phyloP scores from a whole-genome alignment of 169 alveolate genomes.

The Theileria annulata region DNA sequence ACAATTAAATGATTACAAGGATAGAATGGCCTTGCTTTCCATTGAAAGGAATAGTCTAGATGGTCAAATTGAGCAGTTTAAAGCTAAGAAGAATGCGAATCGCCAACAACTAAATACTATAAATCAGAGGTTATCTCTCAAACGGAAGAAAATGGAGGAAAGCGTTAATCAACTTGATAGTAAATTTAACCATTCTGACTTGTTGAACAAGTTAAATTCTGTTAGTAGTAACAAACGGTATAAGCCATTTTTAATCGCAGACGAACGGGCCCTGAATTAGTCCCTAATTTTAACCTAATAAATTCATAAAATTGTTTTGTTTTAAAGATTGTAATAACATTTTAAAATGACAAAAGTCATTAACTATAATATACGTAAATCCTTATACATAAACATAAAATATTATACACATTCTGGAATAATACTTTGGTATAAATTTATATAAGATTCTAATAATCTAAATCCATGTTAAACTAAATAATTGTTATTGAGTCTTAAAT shows the following conservation, averaged over 20 bases:
- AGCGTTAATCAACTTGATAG: conserved; percentile 26
- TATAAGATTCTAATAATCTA: too few relatives aligned
- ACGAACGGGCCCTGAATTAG: not conserved
- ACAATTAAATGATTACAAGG: conserved; percentile 51
- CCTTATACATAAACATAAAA: too few relatives aligned
- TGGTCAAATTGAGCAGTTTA: conserved; percentile 66
- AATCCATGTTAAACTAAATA: too few relatives aligned
- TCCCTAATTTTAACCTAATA: not conserved
- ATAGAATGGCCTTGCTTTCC: conserved; percentile 61
- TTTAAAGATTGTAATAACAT: not conserved
- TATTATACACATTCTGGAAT: too few relatives aligned
- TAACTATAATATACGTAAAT: not conserved
- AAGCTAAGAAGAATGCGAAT: conserved; percentile 36
- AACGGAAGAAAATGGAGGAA: conserved; percentile 49
- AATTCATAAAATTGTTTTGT: not conserved
- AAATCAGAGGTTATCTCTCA: conserved; percentile 45
- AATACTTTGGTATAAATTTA: too few relatives aligned
- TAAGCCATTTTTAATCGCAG: conserved; percentile 4
- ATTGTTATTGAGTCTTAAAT: too few relatives aligned
- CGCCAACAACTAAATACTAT: conserved; percentile 57
- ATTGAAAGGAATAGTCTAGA: conserved; percentile 66
- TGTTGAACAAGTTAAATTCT: conserved; percentile 3
- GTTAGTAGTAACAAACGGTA: not conserved
- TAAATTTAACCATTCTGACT: not conserved
- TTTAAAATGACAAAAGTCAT: not conserved